Evolutionary conservation across 495 filamentous ascomycete species (phyloP).

Genomic region (Rusavskia elegans): DNA sequence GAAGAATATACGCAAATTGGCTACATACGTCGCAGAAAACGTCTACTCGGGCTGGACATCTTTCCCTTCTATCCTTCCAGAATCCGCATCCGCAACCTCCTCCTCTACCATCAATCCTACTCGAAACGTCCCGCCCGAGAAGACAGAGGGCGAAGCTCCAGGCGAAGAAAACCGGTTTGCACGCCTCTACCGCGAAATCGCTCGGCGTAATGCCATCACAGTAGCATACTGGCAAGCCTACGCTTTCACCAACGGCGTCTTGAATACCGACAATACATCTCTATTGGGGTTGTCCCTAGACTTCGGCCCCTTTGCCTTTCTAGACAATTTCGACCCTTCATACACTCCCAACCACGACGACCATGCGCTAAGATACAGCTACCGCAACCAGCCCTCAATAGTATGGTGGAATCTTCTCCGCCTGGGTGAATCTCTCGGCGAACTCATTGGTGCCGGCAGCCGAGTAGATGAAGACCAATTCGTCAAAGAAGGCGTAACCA

Average conservation of each 20-base stretch:
- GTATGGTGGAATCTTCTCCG: conserved; percentile 99
- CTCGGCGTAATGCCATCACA: conserved; percentile 69
- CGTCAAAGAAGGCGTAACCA: conserved; percentile 49
- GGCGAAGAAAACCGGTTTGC: conserved; percentile 71
- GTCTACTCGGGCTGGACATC: conserved; percentile 73
- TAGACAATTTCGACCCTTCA: conserved; percentile 83
- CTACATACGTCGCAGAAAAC: conserved; percentile 70
- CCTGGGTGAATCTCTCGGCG: conserved; percentile 78
- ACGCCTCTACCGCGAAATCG: conserved; percentile 75
- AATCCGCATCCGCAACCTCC: conserved; percentile 25
- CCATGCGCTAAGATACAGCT: conserved; percentile 68
- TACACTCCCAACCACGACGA: conserved; percentile 99
- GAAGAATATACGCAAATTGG: conserved; percentile 49
- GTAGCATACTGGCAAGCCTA: conserved; percentile 94
- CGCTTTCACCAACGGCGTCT: conserved; percentile 93
- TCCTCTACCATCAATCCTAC: conserved; percentile 21
- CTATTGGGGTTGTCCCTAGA: conserved; percentile 79
- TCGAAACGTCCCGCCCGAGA: conserved; percentile 35
- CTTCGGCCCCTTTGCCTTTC: conserved; percentile 91
- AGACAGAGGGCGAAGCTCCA: conserved; percentile 45
- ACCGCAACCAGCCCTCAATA: conserved; percentile 84
- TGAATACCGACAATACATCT: conserved; percentile 94
- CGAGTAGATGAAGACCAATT: conserved; percentile 55
- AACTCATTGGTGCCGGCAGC: conserved; percentile 62
- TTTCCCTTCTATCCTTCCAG: conserved; percentile 39